Evolutionary conservation across 2,329 filamentous ascomycete species (phyloP), one percentile per base, ranked within the genome.

Genomic region (Colletotrichum sp.): DNA sequence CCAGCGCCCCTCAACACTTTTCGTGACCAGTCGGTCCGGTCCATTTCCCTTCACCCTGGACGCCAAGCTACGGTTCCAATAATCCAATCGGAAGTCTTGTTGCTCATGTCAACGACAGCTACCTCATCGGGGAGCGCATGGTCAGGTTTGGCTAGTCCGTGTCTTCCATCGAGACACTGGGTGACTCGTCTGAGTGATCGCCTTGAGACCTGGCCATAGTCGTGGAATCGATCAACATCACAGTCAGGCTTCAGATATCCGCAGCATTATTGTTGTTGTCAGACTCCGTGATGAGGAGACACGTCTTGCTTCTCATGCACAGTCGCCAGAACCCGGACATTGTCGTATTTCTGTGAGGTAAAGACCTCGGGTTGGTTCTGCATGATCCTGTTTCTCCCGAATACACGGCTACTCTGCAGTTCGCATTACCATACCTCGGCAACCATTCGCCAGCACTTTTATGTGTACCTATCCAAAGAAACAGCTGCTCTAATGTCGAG

Each of bases 1-100:
- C 64, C 39, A 67, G 18, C 18, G 24, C 74, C 70, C 44, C 74
- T 76, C 74, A 76, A 76, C 74, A 76, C 22, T 74, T 76, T 73
- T 69, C 59, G 18, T 69, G 70, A 36, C 70, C 22, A 68, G 73
- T 57, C 64, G 44, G 69, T 22, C 57, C 44, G 32, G 44, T 69
- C 52, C 60, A 52, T 63, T 8, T 69, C 70, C 59, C 36, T 73
- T 60, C 32, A 30, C 65, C 34, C 34, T n/a, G 36, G 36, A 16
- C 28, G 70, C 59, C 74, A 65, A 69, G 68, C 68, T n/a, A 24
- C 18, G 7, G n/a, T 48, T 24, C 28, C 62, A 32, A 48, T 28
- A 55, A 70, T 39, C 68, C 68, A 63, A 70, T 70, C 68, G 68
- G 68, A 63, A 18, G 67, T 62, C 26, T 36, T 66, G 22, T 22